Base-by-base conservation (phyloP, 768 basidiomycete species). In the Chiua virens region DNA sequence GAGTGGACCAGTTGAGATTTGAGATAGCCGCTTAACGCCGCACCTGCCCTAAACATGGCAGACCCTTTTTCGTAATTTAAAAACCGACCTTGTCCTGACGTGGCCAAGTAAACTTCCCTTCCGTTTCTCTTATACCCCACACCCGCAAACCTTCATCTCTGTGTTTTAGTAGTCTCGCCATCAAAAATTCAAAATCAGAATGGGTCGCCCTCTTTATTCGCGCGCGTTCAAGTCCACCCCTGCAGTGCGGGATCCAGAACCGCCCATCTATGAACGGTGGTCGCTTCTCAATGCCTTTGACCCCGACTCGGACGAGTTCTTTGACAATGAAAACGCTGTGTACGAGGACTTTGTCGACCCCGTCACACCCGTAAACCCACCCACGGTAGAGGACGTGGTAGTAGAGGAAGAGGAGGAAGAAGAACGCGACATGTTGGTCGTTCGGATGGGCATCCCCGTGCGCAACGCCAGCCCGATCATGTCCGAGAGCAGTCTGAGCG, bases 281-380 rank as follows among this genome's bases (percentile, higher is more conserved):
- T 79, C 82, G 49, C 68, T 74, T 54, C 75, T 74, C 68, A 86
- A 87, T 63, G 74, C 79, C 10, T 89, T 89, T 66, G 86, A 89
- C 67, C 87, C 87, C 6, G 87, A 89, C 67, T 83, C 86, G n/a
- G 86, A 88, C 59, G 86, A 87, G 56, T 88, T 88, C 63, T 85
- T 86, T 62, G 72, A 70, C 52, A 71, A 70, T 47, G 83, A 83
- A 30, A 77, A 84, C 53, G 70, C 72, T 13, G 76, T 77, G 42
- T 83, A 81, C 68, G 87, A 89, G 75, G 81, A 79, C 55, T 84
- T 86, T 68, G 56, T 86, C 62, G 76, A 73, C 67, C 74, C 76
- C 52, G 70, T 63, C 52, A 23, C 40, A 7, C 13, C 49, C 13
- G 41, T 50, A 6, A 39, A 42, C 9, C 37, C 32, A n/a, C 58